Base-by-base conservation (phyloP, 352 stramenopile genomes). In the Phytophthora pinifolia region DNA sequence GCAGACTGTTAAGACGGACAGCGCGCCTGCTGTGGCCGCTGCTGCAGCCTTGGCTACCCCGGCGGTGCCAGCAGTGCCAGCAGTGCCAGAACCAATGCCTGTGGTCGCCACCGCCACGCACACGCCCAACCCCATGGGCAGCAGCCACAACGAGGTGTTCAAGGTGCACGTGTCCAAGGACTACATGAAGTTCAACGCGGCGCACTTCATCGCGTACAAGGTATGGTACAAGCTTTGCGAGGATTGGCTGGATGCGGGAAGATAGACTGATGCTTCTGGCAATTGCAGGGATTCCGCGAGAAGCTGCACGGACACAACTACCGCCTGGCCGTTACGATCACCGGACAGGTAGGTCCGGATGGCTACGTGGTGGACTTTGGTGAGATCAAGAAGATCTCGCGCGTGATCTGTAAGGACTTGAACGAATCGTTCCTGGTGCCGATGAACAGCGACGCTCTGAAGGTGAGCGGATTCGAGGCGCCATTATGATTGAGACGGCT, bases 241-340 rank as follows among this genome's bases (percentile, higher is more conserved):
- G 18, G 17, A 13, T 20, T n/a, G 12, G 10, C 14, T 46, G 6
- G 13, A 20, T 3, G 1, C 34, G n/a, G 22, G 22, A 3, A 27
- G 22, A 10, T 33, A 30, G 14, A 46, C 13, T 48, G 15, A 6
- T 66, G 37, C 12, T 17, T 48, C 54, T 41, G 43, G 9, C n/a
- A 45, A n/a, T 32, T 61, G 20, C n/a, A 90, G 78, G 88, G 88
- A 17, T 99, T 98, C 72, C 86, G 97, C 9, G 97, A 99, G 70
- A 89, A 96, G 39, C 66, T 99, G 6, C 97, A 99, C 54, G 97
- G 97, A 47, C 97, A 99, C 77, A 99, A 98, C 70, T 99, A 99
- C 74, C 85, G 74, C 6, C 83, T 98, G n/a, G 88, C 81, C 5
- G 89, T 99, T 14, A 95, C 85, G 15, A 89, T 96, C 46, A 92